A percentile compares a stretch with the other conserved stretches of the same genome.
These are phyloP conservation scores for Diaporthe eres DNA, from an alignment of 2,329 filamentous ascomycete species.

Conservation along the genomic window DNA sequence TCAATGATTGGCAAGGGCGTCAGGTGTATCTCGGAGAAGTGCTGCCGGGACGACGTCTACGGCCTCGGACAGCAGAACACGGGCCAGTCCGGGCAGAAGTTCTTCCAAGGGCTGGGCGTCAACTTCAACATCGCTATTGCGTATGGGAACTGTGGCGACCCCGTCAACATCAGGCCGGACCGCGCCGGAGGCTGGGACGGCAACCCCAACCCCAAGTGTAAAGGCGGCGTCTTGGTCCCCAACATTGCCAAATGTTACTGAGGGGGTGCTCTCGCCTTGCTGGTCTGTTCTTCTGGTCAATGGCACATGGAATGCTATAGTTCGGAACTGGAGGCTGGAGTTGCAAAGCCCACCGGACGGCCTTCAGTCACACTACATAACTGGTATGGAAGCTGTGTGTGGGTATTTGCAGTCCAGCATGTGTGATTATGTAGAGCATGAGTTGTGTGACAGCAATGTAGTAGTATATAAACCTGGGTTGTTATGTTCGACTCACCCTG, in stretches of 20 bases:
- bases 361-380: no score
- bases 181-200: conserved; percentile 15
- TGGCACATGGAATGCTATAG: no score
- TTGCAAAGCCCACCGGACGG: not conserved
- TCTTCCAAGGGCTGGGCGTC: not conserved
- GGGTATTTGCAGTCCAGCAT: not conserved
- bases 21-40: conserved; percentile 25
- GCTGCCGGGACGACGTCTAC: conserved; percentile 26
- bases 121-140: conserved; percentile 30
- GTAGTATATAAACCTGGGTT: not conserved
- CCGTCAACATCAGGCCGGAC: conserved; percentile 4
- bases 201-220: conserved; percentile 32
- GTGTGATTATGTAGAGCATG: not conserved
- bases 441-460: not conserved
- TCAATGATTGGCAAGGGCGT: conserved; percentile 8
- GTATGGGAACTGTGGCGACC: conserved; percentile 33
- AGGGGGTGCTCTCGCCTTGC: not conserved
- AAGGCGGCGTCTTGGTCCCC: conserved; percentile 17
- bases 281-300: not conserved
- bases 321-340: not conserved
- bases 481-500: not conserved
- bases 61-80: not conserved
- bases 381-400: not conserved
- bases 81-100: conserved; percentile 38
- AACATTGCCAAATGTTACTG: not conserved